Evolutionary conservation across 2,329 filamentous ascomycete species (phyloP).

Genomic region (Trichoderma citrinoviride): DNA sequence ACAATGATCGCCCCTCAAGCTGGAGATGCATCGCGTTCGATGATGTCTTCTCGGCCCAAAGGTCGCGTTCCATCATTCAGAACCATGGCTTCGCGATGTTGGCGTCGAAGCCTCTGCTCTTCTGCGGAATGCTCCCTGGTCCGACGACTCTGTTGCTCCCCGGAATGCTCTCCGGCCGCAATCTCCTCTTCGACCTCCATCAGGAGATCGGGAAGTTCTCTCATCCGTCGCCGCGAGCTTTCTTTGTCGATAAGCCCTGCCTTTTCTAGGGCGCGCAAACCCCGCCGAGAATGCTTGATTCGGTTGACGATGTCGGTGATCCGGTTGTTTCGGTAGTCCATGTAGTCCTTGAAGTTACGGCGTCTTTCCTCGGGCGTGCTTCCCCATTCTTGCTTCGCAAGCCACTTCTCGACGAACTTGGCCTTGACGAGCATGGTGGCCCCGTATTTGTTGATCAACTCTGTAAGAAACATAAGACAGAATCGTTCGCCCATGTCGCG

Average conservation of each 20-base stretch:
- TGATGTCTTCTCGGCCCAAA: slow-evolving; percentile 72
- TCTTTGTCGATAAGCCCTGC: slow-evolving; percentile 46
- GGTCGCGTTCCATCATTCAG: slow-evolving; percentile 80
- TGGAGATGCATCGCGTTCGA: slow-evolving; percentile 47
- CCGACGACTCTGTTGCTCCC: slow-evolving; percentile 33
- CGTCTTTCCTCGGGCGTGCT: slow-evolving; percentile 49
- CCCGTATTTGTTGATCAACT: slow-evolving; percentile 60
- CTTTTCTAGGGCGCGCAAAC: slow-evolving; percentile 50
- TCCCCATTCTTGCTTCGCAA: slow-evolving; percentile 71
- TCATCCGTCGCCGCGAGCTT: slow-evolving; percentile 30
- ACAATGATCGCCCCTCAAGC: background rate
- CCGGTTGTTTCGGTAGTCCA: slow-evolving; percentile 48
- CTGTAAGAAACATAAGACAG: slow-evolving; percentile 55
- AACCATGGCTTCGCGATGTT: slow-evolving; percentile 85
- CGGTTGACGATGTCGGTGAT: slow-evolving; percentile 53
- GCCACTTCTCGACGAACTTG: slow-evolving; percentile 68
- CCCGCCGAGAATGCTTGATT: slow-evolving; percentile 49
- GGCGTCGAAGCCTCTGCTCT: slow-evolving; percentile 70
- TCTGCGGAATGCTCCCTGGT: slow-evolving; percentile 55
- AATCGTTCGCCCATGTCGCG: slow-evolving; percentile 61
- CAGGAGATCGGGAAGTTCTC: slow-evolving; percentile 33
- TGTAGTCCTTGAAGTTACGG: slow-evolving; percentile 54
- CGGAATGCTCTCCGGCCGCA: slow-evolving; percentile 25
- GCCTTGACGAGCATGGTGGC: slow-evolving; percentile 58
- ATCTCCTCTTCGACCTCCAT: slow-evolving; percentile 36